These are phyloP conservation scores for Phascolomyces articulosus DNA, from an alignment of 371 early-diverging fungal genomes.

Conservation along the genomic window DNA sequence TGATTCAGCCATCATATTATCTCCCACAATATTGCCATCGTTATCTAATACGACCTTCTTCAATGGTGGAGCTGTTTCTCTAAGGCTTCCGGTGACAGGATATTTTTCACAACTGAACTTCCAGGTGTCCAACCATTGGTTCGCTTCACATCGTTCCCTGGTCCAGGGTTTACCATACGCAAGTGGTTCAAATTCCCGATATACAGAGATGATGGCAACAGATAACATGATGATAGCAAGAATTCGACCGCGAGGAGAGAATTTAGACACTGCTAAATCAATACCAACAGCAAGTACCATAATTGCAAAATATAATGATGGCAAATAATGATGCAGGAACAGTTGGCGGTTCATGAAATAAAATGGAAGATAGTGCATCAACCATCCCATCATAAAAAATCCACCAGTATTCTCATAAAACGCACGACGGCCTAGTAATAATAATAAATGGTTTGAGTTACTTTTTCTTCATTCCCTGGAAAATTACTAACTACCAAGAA, in stretches of 20 bases:
- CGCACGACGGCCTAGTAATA: conserved; percentile 18
- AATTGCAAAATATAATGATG: conserved; percentile 86
- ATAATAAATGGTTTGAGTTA: not conserved
- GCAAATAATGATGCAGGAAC: conserved; percentile 98
- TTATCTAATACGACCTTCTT: conserved; percentile 9
- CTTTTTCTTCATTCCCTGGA: not conserved
- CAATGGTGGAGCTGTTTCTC: not conserved
- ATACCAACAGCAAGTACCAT: conserved; percentile 70
- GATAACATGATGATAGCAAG: conserved; percentile 46
- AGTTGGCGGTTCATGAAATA: conserved; percentile 93
- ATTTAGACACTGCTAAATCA: conserved; percentile 56
- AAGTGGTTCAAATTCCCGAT: conserved; percentile 73
- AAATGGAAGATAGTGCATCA: conserved; percentile 93
- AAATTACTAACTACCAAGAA: not conserved
- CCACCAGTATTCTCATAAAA: conserved; percentile 71
- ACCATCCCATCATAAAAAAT: conserved; percentile 88
- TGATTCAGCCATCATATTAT: conserved; percentile 10
- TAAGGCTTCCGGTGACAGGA: not conserved
- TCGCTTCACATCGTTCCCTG: conserved; percentile 48
- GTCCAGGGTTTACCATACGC: conserved; percentile 82
- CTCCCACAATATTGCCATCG: conserved; percentile 6
- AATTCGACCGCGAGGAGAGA: conserved; percentile 21
- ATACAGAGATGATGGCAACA: conserved; percentile 46
- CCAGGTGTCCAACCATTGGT: conserved; percentile 30
- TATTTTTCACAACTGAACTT: conserved; percentile 23